These are phyloP conservation scores for Paratinospora sagittata DNA, from an alignment of 164 flowering plant species.

Conservation along the genomic window DNA sequence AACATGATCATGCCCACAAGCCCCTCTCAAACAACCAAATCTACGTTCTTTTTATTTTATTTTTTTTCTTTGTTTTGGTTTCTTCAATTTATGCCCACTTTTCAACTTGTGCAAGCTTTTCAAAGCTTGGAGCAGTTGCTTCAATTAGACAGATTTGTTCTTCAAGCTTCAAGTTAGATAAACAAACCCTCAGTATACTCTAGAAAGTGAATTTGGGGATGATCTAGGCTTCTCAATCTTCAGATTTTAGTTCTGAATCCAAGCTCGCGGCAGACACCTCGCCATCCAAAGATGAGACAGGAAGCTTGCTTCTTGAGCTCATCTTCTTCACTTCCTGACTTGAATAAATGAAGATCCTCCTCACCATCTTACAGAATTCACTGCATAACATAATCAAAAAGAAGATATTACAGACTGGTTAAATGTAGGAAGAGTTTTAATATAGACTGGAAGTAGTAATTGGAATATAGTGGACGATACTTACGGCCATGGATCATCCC, in stretches of 20 bases:
- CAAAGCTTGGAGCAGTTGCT: background rate
- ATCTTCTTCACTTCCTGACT: constrained; percentile 78
- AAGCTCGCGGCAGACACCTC: constrained; percentile 35
- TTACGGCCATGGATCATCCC: constrained; percentile 89
- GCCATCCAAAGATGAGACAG: constrained; percentile 28
- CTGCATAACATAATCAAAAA: constrained; percentile 51
- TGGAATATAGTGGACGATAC: background rate
- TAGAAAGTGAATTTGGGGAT: background rate
- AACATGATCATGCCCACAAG: background rate
- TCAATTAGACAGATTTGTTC: background rate
- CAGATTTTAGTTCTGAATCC: constrained; percentile 39
- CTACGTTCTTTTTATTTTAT: too few relatives aligned
- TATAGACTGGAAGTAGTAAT: background rate
- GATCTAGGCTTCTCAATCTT: constrained; percentile 15
- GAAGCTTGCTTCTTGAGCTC: constrained; percentile 38
- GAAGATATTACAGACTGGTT: constrained; percentile 10
- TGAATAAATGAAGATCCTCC: constrained; percentile 67
- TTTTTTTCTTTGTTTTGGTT: background rate
- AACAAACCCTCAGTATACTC: background rate
- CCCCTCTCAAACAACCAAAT: background rate
- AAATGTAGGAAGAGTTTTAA: background rate
- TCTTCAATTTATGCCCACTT: background rate
- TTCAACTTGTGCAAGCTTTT: background rate
- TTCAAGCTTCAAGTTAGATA: background rate
- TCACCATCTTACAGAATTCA: constrained; percentile 84